These are phyloP conservation scores for Stylonectria norvegica DNA, from an alignment of 2,329 filamentous ascomycete species.

Conservation along the genomic window DNA sequence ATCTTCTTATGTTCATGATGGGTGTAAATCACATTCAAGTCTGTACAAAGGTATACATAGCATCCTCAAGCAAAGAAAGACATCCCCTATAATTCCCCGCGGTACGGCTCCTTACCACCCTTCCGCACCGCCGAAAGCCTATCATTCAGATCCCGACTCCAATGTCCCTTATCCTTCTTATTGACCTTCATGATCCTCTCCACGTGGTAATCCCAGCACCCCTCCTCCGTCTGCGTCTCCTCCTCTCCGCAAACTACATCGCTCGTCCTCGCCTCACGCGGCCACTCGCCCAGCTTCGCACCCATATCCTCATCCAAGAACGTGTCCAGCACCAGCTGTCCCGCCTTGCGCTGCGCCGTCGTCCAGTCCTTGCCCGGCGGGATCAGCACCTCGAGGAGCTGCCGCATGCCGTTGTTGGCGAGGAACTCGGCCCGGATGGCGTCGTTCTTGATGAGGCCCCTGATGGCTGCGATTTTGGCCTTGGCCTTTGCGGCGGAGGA, in stretches of 20 bases:
- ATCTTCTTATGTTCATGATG: no score
- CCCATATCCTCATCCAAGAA: conserved; percentile 66
- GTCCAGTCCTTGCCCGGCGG: conserved; percentile 48
- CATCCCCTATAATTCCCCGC: conserved; percentile 34
- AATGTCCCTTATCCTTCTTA: conserved; percentile 37
- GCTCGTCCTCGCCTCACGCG: conserved; percentile 33
- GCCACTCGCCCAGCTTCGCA: conserved; percentile 56
- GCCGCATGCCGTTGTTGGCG: conserved; percentile 48
- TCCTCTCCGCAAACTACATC: conserved; percentile 36
- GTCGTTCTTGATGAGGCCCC: conserved; percentile 53
- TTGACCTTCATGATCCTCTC: conserved; percentile 37
- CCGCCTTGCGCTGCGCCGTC: conserved; percentile 50
- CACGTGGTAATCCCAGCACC: conserved; percentile 58
- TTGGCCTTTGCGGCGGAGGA: conserved; percentile 30
- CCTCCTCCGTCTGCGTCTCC: conserved; percentile 39
- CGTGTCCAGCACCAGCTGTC: conserved; percentile 58
- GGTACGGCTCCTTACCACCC: conserved; percentile 22
- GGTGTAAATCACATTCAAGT: no score
- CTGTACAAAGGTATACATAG: no score
- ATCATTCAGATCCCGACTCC: conserved; percentile 43
- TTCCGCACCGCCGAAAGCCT: conserved; percentile 34
- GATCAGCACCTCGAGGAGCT: conserved; percentile 51
- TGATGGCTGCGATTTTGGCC: conserved; percentile 49
- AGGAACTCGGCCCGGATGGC: conserved; percentile 55
- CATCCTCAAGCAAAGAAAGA: no score